Base-by-base conservation (phyloP, 805 yeast species). In the Soucietia sequanensis region DNA sequence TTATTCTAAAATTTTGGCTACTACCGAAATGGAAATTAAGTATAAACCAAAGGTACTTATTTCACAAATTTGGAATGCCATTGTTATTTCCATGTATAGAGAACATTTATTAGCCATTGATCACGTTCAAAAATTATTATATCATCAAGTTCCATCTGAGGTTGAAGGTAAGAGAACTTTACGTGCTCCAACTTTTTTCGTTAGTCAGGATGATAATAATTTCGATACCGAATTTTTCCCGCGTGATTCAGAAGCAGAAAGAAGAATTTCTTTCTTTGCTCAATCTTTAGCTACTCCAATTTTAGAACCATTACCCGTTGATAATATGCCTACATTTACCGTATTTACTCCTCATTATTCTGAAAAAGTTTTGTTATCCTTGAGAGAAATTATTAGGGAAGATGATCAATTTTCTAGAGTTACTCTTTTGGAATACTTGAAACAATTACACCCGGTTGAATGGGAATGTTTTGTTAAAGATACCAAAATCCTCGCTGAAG, bases 181-280 rank as follows among this genome's bases (percentile, higher is more conserved):
- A 59, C 84, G 98, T 71, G 98, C 99, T 33, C 99, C 99, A 52
- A 91, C 98, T 36, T 93, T 93, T 81, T 93, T 93, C 55, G 96
- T 93, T 41, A 83, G 95, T 43, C 99, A 95, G 69, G 99, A 93
- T 68, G 99, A 93, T 68, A 78, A 78, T 67, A 84, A 89, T 58
- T 86, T 90, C 55, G 95, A 86, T 47, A 87, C 97, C 47, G 97
- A 91, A 74, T 95, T 88, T 60, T 93, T 93, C 86, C 98, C 99
- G 51, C 76, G 81, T 56, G 80, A 91, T 65, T 88, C 96, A 29
- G 99, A 93, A 68, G 99, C 99, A 46, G 99, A 95, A 72, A 90
- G 99, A 75, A 93, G 99, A 77, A 90, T 93, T 52, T 87, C 97
- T 40, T 93, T 95, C 84, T 93, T 93, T 71, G 99, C 99, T 40